These are phyloP conservation scores for Solanum chacoense DNA, from an alignment of 305 asterid species.

Conservation along the genomic window DNA sequence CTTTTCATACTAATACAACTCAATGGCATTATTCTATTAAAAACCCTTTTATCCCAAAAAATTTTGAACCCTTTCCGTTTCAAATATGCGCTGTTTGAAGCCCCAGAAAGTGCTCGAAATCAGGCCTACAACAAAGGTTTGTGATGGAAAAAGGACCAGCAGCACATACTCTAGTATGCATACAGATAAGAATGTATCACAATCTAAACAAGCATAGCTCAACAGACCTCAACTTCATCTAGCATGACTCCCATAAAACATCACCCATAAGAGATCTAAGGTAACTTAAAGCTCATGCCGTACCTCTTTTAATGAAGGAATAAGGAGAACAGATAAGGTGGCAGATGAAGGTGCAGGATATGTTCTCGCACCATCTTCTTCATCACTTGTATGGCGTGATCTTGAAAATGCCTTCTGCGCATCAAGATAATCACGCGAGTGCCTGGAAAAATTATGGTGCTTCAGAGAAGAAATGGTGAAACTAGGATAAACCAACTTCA, in stretches of 20 bases:
- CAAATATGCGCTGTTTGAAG: not conserved
- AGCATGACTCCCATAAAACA: not conserved
- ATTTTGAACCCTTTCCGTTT: not conserved
- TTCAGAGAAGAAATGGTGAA: constrained; percentile 4
- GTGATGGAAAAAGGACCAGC: not conserved
- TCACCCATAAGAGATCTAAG: not conserved
- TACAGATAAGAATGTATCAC: not conserved
- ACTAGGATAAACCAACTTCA: not conserved
- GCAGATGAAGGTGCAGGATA: constrained; percentile 50
- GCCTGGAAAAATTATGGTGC: constrained; percentile 27
- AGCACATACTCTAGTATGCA: not conserved
- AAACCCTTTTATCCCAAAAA: not conserved
- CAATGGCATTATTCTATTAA: not conserved
- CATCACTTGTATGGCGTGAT: constrained; percentile 50
- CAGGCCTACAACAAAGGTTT: not conserved
- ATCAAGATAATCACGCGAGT: constrained; percentile 66
- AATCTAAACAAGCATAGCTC: not conserved
- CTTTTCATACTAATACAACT: not conserved
- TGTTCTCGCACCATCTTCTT: constrained; percentile 53
- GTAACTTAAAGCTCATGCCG: not conserved
- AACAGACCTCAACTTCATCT: not conserved
- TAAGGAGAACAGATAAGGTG: constrained; percentile 55
- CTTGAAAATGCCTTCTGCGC: constrained; percentile 63
- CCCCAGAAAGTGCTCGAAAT: not conserved
- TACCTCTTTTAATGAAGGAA: constrained; percentile 88